Base-by-base conservation (phyloP, 2,329 filamentous ascomycete species). In the Penicillium sp. region DNA sequence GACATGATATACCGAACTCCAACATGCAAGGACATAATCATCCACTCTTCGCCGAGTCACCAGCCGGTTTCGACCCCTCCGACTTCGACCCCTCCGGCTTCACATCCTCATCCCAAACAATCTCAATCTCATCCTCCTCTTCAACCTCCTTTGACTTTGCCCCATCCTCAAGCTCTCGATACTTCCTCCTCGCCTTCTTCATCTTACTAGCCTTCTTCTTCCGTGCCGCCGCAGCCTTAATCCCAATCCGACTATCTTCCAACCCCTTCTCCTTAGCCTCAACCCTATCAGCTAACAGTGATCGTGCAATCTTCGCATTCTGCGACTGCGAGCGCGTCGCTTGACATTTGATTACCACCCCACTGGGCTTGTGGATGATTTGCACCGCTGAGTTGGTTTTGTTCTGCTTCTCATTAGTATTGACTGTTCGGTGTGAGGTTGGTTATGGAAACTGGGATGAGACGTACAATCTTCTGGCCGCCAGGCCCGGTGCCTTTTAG, bases 371-470 rank as follows among this genome's bases (percentile, higher is more conserved):
- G 70, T 99, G 93, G 59, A 86, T 93, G 30, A 99, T 78, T 68
- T 99, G 93, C 2, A 96, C 92, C 31, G 92, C 92, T 0, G 89
- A 96, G 57, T 85, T 90, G 22, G 93, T 99, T 82, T 99, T 99
- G 74, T 99, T 99, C 86, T 76, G 37, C 16, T 8, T 10, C 16
- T 10, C 9, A 34, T 56, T 41, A 55, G 49, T 13, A 41, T 12
- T 7, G 29, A 12, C 27, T 6, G 22, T 36, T 13, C n/a, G n/a
- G n/a, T n/a, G 19, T 22, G 19, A 5, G 19, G 5, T 22, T 22
- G 19, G 5, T 22, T 22, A 3, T 22, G 19, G 19, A 22, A 18
- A 18, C 35, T 27, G 22, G 30, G 10, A 10, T 28, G 29, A 16
- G 11, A 40, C 75, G 46, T 72, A 89, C 86, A 74, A 97, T 97